phyloP scores from a whole-genome alignment of 352 stramenopile species.

The Aphanomyces cochlioides region DNA sequence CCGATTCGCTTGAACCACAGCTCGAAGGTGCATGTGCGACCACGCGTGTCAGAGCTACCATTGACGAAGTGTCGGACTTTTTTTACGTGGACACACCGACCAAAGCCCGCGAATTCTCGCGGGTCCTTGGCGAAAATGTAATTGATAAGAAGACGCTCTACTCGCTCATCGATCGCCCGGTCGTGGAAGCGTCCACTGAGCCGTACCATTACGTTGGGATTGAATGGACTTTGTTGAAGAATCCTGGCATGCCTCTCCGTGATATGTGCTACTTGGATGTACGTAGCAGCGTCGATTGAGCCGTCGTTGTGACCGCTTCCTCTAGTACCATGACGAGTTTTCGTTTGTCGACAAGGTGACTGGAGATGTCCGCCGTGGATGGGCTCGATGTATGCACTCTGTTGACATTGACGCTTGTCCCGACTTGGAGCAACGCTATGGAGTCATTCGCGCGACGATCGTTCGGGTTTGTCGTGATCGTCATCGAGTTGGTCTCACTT shows the following conservation, averaged over 20 bases:
- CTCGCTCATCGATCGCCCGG: neutral
- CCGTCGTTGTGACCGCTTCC: neutral
- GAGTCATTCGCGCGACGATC: neutral
- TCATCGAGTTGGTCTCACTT: too few species aligned
- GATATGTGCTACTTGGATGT: conserved; percentile 25
- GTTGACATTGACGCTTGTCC: neutral
- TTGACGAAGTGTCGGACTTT: conserved; percentile 16
- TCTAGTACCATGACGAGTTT: conserved; percentile 25
- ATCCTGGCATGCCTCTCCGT: neutral
- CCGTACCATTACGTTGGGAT: conserved; percentile 19
- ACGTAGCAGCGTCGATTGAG: neutral
- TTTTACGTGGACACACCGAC: neutral
- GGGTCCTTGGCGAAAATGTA: conserved; percentile 12
- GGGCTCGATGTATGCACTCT: conserved; percentile 20
- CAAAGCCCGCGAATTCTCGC: neutral
- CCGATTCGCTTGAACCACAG: neutral
- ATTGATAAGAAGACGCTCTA: conserved; percentile 4
- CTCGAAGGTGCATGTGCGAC: neutral
- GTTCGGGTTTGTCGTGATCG: neutral
- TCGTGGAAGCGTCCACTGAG: neutral
- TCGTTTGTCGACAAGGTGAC: conserved; percentile 18
- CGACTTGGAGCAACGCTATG: neutral
- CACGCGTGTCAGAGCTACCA: neutral
- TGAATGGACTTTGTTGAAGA: conserved; percentile 3
- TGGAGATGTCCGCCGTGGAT: neutral